Evolutionary conservation across 2,329 filamentous ascomycete species (phyloP).

Genomic region (Calonectria montana): DNA sequence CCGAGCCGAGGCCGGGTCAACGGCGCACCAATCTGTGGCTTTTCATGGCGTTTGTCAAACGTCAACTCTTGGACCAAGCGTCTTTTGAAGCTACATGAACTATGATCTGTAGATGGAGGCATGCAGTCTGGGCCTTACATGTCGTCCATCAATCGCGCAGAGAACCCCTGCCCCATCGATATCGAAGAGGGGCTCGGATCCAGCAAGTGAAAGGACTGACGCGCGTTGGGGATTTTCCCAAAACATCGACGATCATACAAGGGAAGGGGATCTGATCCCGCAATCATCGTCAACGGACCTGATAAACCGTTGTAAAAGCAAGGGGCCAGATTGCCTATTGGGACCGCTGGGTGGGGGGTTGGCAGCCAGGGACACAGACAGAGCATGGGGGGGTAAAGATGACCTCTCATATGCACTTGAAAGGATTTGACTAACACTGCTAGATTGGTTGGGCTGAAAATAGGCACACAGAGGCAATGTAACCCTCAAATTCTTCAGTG

Average conservation of each 20-base stretch:
- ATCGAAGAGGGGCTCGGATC: not conserved
- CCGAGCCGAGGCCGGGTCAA: not conserved
- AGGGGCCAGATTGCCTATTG: not conserved
- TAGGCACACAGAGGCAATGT: constrained; percentile 3
- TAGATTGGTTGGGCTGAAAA: constrained; percentile 1
- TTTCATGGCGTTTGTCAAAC: not conserved
- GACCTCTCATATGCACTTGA: constrained; percentile 7
- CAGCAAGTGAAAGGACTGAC: constrained; percentile 7
- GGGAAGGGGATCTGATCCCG: constrained; percentile 5
- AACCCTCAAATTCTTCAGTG: constrained; percentile 7
- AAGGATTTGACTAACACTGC: not conserved
- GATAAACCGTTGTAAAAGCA: not conserved
- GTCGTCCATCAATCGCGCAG: not conserved
- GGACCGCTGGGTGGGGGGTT: not conserved
- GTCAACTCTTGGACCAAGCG: constrained; percentile 18
- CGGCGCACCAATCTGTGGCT: not conserved
- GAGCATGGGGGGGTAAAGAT: not conserved
- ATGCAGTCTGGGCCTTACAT: not conserved
- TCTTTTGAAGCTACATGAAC: constrained; percentile 2
- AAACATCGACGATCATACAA: constrained; percentile 7
- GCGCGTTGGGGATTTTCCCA: not conserved
- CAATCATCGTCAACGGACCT: not conserved
- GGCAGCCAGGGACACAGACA: constrained; percentile 1
- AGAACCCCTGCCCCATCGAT: not conserved
- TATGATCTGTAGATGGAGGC: constrained; percentile 16